Evolutionary conservation across 2,329 filamentous ascomycete species (phyloP).

Genomic region (Calonectria multiphialidica): DNA sequence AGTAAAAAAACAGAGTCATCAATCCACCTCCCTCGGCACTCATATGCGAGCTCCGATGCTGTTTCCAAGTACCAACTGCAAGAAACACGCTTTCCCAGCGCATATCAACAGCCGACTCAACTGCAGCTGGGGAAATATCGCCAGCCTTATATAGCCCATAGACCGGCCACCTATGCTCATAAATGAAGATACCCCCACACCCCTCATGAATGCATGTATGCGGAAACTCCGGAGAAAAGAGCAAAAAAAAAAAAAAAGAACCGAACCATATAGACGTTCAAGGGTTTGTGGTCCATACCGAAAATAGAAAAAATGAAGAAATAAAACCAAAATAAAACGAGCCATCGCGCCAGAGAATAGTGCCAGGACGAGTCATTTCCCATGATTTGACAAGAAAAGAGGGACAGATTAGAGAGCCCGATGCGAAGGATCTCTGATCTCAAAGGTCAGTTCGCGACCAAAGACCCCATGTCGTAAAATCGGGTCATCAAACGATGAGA

Average conservation of each 20-base stretch:
- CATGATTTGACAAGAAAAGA: slow-evolving; percentile 7
- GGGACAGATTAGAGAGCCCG: background rate
- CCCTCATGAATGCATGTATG: slow-evolving; percentile 40
- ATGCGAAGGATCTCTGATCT: background rate
- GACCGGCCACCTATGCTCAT: slow-evolving; percentile 40
- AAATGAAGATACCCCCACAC: slow-evolving; percentile 37
- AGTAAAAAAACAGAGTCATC: slow-evolving; percentile 15
- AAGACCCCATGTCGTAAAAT: slow-evolving; percentile 2
- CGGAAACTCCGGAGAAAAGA: slow-evolving; percentile 40
- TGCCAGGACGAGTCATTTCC: slow-evolving; percentile 12
- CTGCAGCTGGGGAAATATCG: slow-evolving; percentile 37
- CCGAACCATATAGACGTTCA: slow-evolving; percentile 29
- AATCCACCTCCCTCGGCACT: slow-evolving; percentile 4
- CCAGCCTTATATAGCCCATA: slow-evolving; percentile 35
- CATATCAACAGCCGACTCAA: slow-evolving; percentile 23
- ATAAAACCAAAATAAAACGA: slow-evolving; percentile 5
- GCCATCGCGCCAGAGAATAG: slow-evolving; percentile 22
- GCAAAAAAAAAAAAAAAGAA: slow-evolving; percentile 22
- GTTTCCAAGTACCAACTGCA: slow-evolving; percentile 1
- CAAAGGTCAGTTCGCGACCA: slow-evolving; percentile 1
- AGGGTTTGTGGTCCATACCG: slow-evolving; percentile 14
- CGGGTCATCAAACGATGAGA: slow-evolving; percentile 15
- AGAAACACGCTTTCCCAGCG: slow-evolving; percentile 10
- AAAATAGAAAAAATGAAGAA: slow-evolving; percentile 14
- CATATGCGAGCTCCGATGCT: slow-evolving; percentile 14